Evolutionary conservation across 2,329 filamentous ascomycete genomes (phyloP), one percentile per base, ranked within the genome.

Genomic region (Cercospora nicotianae): DNA sequence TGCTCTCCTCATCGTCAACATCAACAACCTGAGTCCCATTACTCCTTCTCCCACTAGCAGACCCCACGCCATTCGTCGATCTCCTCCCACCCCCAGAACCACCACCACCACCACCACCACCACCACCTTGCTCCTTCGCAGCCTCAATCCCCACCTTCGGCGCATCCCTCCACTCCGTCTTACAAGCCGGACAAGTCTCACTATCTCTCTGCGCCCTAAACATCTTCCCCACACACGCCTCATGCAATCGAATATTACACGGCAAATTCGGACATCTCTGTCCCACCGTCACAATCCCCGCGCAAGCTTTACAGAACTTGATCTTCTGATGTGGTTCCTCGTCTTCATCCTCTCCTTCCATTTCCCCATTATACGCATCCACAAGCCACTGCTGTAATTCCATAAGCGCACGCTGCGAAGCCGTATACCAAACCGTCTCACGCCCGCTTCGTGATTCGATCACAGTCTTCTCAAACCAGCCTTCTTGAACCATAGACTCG

Each of bases 241-340:
- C 87, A 78, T 97, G 94, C 16, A 97, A 79, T 10, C 94, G 84
- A 10, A 89, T 84, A 31, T 80, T 82, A 77, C 94, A 97, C 20
- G 88, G 84, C 42, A 85, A 80, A 68, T 91, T 86, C 2, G 84
- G 79, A 79, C 94, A 97, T 64, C 94, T 86, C 83, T 93, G 87
- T 0, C 94, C 93, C 71, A 91, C 82, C 0, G 94, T 99, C 48
- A 98, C 87, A 69, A 98, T 90, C 72, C 97, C 93, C 78, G 89
- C 91, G 80, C 95, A 99, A 0, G 92, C 93, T 75, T 91, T 87
- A 78, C 95, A 99, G 70, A 89, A 88, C 81, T 95, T 96, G 77
- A 99, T 91, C 70, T 89, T 88, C 76, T 92, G 86, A 83, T 86
- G 88, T 64, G 73, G 69, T 26, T 80, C 80, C 9, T 71, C 73